Evolutionary conservation across 257 asterid genomes (phyloP).

Genomic region (Ocimum tenuiflorum): DNA sequence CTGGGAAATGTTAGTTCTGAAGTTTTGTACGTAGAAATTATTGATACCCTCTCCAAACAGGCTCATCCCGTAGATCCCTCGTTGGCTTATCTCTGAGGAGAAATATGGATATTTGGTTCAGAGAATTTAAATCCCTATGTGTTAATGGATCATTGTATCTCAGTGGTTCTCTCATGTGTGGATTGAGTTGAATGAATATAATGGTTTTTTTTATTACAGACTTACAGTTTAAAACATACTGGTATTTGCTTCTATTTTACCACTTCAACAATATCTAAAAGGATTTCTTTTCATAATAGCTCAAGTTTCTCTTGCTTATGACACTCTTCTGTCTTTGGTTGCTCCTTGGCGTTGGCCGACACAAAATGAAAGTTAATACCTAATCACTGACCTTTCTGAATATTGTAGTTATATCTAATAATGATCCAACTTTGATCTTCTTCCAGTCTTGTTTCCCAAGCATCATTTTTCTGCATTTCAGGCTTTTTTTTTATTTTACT

Average conservation of each 20-base stretch:
- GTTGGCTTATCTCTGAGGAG: neutral
- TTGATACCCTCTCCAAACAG: neutral
- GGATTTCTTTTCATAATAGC: neutral
- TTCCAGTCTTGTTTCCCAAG: neutral
- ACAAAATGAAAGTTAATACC: neutral
- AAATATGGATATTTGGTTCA: neutral
- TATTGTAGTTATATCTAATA: neutral
- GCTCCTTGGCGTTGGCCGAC: neutral
- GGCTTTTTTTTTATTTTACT: neutral
- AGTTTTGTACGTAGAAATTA: neutral
- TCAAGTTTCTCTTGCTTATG: neutral
- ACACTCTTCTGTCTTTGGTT: constrained; percentile 8
- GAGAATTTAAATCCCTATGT: neutral
- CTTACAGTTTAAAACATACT: constrained; percentile 2
- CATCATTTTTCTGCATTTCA: neutral
- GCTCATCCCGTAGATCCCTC: neutral
- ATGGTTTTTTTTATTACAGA: neutral
- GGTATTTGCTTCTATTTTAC: neutral
- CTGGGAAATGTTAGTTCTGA: neutral
- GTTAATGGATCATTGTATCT: neutral
- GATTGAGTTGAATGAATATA: neutral
- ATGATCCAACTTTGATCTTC: neutral
- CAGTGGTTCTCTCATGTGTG: neutral
- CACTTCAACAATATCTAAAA: neutral
- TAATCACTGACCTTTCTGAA: neutral